Evolutionary conservation across 768 basidiomycete genomes (phyloP).

Genomic region (Pleurotus giganteus): DNA sequence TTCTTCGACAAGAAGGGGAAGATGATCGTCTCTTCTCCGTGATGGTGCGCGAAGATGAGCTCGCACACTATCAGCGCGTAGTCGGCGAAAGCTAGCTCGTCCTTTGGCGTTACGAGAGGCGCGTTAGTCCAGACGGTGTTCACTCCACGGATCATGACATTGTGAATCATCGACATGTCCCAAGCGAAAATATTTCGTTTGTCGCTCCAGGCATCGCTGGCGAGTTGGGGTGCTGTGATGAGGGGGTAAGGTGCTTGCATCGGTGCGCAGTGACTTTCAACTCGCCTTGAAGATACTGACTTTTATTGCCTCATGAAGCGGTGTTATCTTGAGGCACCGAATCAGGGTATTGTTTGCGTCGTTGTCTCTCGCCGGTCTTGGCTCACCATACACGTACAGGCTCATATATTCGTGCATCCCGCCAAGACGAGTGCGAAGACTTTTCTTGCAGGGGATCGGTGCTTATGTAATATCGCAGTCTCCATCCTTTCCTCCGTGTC

Average conservation of each 20-base stretch:
- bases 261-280: no score
- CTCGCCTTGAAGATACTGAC: no score
- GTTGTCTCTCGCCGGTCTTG: no score
- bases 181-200: neutral
- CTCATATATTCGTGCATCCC: no score
- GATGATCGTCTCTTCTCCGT: conserved; percentile 22
- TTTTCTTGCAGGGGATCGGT: no score
- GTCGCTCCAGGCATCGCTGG: neutral
- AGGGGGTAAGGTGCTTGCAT: conserved; percentile 3
- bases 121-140: conserved; percentile 10
- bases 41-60: conserved; percentile 21
- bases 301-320: no score
- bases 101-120: conserved; percentile 7
- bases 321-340: no score
- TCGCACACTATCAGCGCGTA: conserved; percentile 18
- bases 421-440: no score
- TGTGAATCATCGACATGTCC: conserved; percentile 13
- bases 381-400: no score
- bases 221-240: neutral
- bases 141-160: conserved; percentile 3
- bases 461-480: no score
- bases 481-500: no score
- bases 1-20: conserved; percentile 24
- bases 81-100: conserved; percentile 20
- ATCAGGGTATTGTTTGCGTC: no score